Conservation (phyloP, 495 filamentous ascomycete genomes). For the Aspergillus bertholletiae region DNA sequence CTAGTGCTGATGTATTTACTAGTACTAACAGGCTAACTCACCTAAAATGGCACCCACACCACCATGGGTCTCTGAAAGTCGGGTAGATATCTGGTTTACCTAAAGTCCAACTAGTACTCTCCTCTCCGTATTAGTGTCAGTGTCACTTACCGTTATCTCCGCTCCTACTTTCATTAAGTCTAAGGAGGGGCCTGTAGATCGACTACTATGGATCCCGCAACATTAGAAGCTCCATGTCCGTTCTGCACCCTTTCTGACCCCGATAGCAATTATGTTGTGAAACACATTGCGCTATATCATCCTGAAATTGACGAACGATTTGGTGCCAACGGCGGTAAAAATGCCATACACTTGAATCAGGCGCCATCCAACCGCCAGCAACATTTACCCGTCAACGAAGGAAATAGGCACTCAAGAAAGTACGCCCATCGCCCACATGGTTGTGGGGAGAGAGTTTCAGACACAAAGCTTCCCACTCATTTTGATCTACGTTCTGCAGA, state of each 20-base stretch:
- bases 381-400: constrained; percentile 9
- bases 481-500: constrained; percentile 71
- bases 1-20: too few relatives aligned
- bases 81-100: too few relatives aligned
- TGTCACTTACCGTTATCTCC: too few relatives aligned
- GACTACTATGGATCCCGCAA: constrained; percentile 19
- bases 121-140: too few relatives aligned
- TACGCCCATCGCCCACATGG: constrained; percentile 68
- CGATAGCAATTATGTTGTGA: constrained; percentile 44
- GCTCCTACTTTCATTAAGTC: too few relatives aligned
- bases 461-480: constrained; percentile 64
- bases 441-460: constrained; percentile 67
- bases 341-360: not conserved
- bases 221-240: constrained; percentile 34
- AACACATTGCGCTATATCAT: constrained; percentile 55
- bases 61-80: too few relatives aligned
- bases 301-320: constrained; percentile 38
- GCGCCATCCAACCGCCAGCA: not conserved
- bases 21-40: too few relatives aligned
- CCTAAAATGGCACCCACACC: too few relatives aligned
- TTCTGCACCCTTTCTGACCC: constrained; percentile 53
- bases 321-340: not conserved
- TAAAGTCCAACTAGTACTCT: too few relatives aligned
- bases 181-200: not conserved
- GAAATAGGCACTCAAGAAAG: constrained; percentile 27